Evolutionary conservation across 768 basidiomycete species (phyloP), one percentile per base, ranked within the genome.

Genomic region (Basidioascus undulatus): DNA sequence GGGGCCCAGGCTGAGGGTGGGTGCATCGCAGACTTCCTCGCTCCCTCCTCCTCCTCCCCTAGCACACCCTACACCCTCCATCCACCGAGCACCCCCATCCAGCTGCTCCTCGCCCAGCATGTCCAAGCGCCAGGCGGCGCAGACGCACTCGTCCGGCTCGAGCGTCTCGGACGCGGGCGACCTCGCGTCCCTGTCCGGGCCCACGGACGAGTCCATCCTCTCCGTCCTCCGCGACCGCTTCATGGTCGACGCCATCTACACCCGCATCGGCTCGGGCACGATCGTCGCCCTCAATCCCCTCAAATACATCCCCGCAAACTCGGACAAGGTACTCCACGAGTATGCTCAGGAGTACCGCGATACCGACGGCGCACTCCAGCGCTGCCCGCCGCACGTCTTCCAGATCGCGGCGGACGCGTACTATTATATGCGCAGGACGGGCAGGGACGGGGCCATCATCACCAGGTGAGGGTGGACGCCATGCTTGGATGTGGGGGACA

Each of bases 341-440:
- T 92, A 92, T 55, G 76, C 81, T 3, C 65, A 74, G 16, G 76
- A 87, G 52, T 83, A 86, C 54, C 68, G 81, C 32, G 72, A 81
- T 5, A 61, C 66, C 9, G 66, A 68, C 37, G 67, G 28, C 28
- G 69, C 50, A 74, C 70, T 57, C 62, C 65, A 38, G 56, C 59
- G 8, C 63, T 74, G 2, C 69, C 74, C 56, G 1, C 89, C 89
- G 2, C 89, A 98, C 53, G 72, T 96, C 32, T 96, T 92, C 56
- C 76, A 86, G 52, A 65, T 83, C 35, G 80, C 82, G 5, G 76
- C 83, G 51, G 77, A 80, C 59, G 74, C 82, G 5, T 94, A 87
- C 60, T 94, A 86, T 57, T 83, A 94, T 59, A 89, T 94, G 86
- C 66, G 74, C 37, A 65, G 89, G 49, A 98, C 89, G 0, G 68